Base-by-base conservation (phyloP, 2,329 filamentous ascomycete species). In the Gaeumannomyces sp. region DNA sequence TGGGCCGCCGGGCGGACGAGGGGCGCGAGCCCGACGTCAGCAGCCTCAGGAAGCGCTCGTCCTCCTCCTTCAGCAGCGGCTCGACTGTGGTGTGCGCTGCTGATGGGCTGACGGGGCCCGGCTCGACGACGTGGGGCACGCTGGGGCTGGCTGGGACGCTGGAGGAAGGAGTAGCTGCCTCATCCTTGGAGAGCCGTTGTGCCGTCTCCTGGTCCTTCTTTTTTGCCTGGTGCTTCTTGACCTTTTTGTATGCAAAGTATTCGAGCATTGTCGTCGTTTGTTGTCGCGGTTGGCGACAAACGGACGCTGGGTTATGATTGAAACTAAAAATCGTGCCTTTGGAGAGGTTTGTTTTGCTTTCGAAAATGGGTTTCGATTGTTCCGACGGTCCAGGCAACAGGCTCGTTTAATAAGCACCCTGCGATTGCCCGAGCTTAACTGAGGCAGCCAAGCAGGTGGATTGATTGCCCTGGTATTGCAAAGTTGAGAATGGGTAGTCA, bases 241-340 rank as follows among this genome's bases (percentile, higher is more conserved):
- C 77, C 73, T 87, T 89, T 73, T 84, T 88, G 77, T 82, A 84
- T 50, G 80, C 76, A 69, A 89, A 83, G 74, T 85, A 88, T 74
- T 89, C 85, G 67, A 89, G 72, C 87, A 89, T 89, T 61, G 68
- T 77, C 71, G 61, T 60, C 68, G 64, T 38, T 65, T 16, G 38
- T 19, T 6, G 14, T 5, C 14, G 38, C 38, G 14, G 14, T 45
- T 19, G 29, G 29, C 29, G 29, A n/a, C 29, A 29, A 29, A 29
- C 29, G 29, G 29, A 29, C 29, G 35, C 16, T 19, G 16, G 16
- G 14, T 3, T 45, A 7, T 45, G 38, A 11, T 6, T 19, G 38
- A 16, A 45, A 19, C 14, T 11, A 35, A 3, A 35, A 35, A 14
- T 29, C 6, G 29, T 29, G 3, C 29, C 29, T 29, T 29, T 29